Evolutionary conservation across 768 basidiomycete species (phyloP).

Genomic region (Lactarius evosmus): DNA sequence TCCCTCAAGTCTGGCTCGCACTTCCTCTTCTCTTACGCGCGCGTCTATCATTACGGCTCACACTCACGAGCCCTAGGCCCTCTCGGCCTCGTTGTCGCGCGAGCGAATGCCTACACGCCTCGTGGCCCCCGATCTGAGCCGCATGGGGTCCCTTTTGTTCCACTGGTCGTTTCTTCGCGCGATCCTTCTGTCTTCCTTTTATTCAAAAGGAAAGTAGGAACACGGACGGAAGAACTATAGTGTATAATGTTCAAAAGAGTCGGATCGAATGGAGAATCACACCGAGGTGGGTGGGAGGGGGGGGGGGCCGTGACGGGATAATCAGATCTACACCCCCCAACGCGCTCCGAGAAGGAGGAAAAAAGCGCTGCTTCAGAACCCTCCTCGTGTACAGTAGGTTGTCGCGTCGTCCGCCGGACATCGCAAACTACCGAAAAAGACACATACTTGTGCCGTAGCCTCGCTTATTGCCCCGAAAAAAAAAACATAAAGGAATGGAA

Average conservation of each 20-base stretch:
- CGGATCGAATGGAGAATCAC: not conserved
- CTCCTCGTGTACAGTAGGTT: not conserved
- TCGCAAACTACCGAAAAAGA: not conserved
- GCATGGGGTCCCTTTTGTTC: not conserved
- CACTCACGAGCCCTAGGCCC: not conserved
- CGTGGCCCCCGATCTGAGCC: not conserved
- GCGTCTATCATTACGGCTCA: constrained; percentile 11
- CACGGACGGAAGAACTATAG: not conserved
- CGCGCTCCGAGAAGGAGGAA: not conserved
- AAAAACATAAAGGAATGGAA: not conserved
- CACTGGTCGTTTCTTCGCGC: not conserved
- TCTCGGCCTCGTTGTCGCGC: not conserved
- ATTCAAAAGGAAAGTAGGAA: not conserved
- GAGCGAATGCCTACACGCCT: not conserved
- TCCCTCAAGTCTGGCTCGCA: constrained; percentile 3
- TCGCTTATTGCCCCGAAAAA: not conserved
- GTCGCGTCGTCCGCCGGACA: not conserved
- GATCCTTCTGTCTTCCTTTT: not conserved
- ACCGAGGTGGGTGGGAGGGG: too few relatives aligned
- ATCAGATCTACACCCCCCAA: not conserved
- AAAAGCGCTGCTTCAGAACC: not conserved
- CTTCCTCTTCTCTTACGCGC: not conserved
- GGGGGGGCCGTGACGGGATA: not conserved
- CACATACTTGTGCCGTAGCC: not conserved
- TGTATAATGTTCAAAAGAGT: not conserved